Base-by-base conservation (phyloP, 768 basidiomycete genomes). In the Leucocoprinus sp. region DNA sequence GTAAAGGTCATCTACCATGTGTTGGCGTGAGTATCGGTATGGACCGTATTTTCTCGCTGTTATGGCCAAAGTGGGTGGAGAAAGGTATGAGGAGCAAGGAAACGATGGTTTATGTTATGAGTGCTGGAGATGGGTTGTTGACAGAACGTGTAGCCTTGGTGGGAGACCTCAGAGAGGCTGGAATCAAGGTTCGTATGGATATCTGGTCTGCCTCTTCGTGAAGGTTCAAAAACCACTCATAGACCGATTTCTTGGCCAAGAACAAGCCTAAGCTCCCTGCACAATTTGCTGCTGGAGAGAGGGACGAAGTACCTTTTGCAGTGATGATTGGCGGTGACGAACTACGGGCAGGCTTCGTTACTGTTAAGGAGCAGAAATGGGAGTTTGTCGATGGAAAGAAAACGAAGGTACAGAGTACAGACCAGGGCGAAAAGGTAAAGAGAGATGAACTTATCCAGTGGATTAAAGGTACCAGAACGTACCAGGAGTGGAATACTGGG, bases 171-270 rank as follows among this genome's bases (percentile, higher is more conserved):
- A 75, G 95, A 56, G 85, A 79, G 48, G 82, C 79, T 7, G 93
- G 92, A 0, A 85, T 98, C 63, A 89, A 93, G 76, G 91, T 85
- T 38, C 21, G 75, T 64, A 38, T 41, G 19, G 11, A 7, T 33
- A 34, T 23, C n/a, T 2, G 21, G 7, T 31, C 1, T 22, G 2
- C 19, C 15, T 11, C 5, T 15, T n/a, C 15, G 35, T 19, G 41
- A 12, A 36, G 12, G 33, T 49, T 22, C 18, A 17, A 5, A 29
- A 8, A 27, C 4, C 35, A 34, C 34, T 4, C 15, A 8, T 54
- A 93, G 91, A 76, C 87, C 46, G 96, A 98, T 62, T 98, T 91
- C 68, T 67, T 92, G 55, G 87, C 89, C 50, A 97, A 96, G 63
- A 78, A 69, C 44, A 97, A 96, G 61, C 93, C 96, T 0, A 97